phyloP scores from a whole-genome alignment of 2,329 filamentous ascomycete species.

The Elsinoe ampelina region DNA sequence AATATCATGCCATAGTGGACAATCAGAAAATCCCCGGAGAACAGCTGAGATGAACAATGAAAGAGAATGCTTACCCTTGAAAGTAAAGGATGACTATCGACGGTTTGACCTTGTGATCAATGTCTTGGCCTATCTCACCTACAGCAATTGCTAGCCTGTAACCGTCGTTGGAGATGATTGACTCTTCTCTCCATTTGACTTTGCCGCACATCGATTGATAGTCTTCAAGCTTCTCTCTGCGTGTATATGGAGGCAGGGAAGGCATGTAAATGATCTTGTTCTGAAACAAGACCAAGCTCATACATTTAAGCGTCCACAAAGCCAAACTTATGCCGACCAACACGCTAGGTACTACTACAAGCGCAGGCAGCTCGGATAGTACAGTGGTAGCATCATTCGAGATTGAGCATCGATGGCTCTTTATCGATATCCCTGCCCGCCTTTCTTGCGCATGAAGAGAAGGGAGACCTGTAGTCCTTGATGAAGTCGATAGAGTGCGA shows the following conservation, averaged over 20 bases:
- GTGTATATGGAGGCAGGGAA: conserved; percentile 59
- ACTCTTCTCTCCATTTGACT: conserved; percentile 58
- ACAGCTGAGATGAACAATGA: neutral
- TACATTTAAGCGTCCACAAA: conserved; percentile 56
- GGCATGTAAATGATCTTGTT: conserved; percentile 79
- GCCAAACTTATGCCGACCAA: conserved; percentile 57
- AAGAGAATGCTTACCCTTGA: conserved; percentile 32
- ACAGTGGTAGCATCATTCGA: neutral
- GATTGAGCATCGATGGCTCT: neutral
- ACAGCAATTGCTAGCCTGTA: conserved; percentile 55
- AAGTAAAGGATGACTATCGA: conserved; percentile 39
- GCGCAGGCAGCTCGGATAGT: conserved; percentile 27
- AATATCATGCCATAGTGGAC: neutral
- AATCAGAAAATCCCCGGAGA: neutral
- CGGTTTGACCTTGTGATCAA: neutral
- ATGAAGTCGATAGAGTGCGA: no score
- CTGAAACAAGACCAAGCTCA: conserved; percentile 68
- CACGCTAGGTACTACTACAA: conserved; percentile 56
- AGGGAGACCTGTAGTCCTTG: no score
- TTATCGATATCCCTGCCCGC: no score
- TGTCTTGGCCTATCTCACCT: conserved; percentile 22
- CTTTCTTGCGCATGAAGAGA: no score
- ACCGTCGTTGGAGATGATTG: conserved; percentile 53
- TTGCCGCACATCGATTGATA: conserved; percentile 52
- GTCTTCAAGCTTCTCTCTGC: conserved; percentile 56